Conservation (phyloP, 441 rosid species). For the Syzygium malaccense region DNA sequence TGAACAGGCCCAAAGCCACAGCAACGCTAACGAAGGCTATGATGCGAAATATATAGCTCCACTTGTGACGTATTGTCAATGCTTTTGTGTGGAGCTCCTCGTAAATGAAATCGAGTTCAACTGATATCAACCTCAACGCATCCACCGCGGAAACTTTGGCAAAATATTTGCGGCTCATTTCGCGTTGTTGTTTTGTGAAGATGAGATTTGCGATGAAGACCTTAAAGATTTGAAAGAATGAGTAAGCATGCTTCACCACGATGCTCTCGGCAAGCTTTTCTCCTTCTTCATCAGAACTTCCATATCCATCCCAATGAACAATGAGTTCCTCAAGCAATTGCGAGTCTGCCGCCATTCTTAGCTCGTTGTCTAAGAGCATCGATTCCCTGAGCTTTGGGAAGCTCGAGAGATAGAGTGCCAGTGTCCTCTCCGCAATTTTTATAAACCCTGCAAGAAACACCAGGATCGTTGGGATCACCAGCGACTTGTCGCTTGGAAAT, state of each 20-base stretch:
- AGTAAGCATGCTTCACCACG: neutral
- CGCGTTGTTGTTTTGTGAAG: rapidly evolving
- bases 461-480: neutral
- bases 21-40: neutral
- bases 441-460: neutral
- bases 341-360: neutral
- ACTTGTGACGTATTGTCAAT: rapidly evolving
- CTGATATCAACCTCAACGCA: neutral
- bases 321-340: neutral
- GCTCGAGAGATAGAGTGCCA: neutral
- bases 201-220: neutral
- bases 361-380: rapidly evolving
- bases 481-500: rapidly evolving
- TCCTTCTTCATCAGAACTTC: neutral
- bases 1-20: neutral
- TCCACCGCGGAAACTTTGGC: rapidly evolving
- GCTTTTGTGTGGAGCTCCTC: neutral
- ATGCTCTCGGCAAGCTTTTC: rapidly evolving
- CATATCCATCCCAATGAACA: neutral
- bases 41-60: neutral
- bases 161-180: rapidly evolving
- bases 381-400: neutral
- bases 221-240: neutral
- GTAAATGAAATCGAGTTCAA: neutral
- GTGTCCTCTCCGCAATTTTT: neutral